Conservation (phyloP, 2,329 filamentous ascomycete species). For the Pseudogymnoascus verrucosus region DNA sequence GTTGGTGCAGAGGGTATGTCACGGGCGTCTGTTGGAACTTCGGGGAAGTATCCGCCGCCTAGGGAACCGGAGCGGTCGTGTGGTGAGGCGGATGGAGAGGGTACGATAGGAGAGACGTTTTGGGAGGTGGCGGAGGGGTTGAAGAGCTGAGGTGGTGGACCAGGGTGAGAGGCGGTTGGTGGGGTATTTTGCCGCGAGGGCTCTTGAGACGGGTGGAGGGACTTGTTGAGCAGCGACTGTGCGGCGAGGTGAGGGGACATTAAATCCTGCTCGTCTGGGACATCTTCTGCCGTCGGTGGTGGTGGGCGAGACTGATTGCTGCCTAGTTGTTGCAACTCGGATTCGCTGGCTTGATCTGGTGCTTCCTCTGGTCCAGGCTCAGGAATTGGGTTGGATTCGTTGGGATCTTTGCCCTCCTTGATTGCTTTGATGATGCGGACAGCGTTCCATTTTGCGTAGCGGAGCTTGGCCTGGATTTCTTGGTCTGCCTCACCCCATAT, state of each 20-base stretch:
- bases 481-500: slow-evolving; percentile 73
- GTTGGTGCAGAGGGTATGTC: slow-evolving; percentile 14
- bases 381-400: slow-evolving; percentile 73
- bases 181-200: slow-evolving; percentile 18
- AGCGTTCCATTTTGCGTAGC: slow-evolving; percentile 94
- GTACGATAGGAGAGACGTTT: slow-evolving; percentile 46
- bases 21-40: slow-evolving; percentile 28
- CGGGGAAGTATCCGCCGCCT: slow-evolving; percentile 52
- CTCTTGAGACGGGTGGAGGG: slow-evolving; percentile 35
- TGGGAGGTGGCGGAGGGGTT: slow-evolving; percentile 23
- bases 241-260: slow-evolving; percentile 36
- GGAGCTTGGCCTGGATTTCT: slow-evolving; percentile 79
- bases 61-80: slow-evolving; percentile 39
- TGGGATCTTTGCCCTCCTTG: slow-evolving; percentile 85
- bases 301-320: slow-evolving; percentile 22
- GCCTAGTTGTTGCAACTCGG: slow-evolving; percentile 50
- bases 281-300: slow-evolving; percentile 49
- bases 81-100: slow-evolving; percentile 23
- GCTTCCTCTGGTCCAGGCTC: slow-evolving; percentile 40
- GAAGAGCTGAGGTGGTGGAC: neutral
- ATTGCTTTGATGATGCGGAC: slow-evolving; percentile 83
- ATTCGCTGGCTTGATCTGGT: slow-evolving; percentile 44
- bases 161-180: neutral
- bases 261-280: slow-evolving; percentile 47
- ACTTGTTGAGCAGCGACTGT: slow-evolving; percentile 41